A percentile compares a stretch with the other conserved stretches of the same genome.
Conservation (phyloP, 139 green algal genomes). For the Coelastrella sp. region DNA sequence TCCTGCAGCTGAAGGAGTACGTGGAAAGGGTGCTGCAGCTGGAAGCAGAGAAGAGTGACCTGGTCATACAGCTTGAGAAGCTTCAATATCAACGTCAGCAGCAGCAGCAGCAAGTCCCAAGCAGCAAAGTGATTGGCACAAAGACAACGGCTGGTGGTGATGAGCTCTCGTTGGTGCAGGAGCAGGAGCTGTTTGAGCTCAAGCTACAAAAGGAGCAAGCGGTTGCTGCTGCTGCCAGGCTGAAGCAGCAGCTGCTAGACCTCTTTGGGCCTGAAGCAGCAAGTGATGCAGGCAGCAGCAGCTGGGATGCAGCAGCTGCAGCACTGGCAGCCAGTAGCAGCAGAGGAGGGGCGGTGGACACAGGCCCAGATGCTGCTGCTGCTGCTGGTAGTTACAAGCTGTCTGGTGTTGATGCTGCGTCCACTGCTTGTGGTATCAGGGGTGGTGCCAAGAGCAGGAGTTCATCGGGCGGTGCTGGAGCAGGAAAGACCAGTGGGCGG, state of each 20-base stretch:
- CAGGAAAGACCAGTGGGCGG: constrained; percentile 32
- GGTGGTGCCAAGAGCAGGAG: not conserved
- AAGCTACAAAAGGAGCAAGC: constrained; percentile 68
- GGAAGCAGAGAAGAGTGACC: constrained; percentile 58
- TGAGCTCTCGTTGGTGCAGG: not conserved
- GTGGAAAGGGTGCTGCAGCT: constrained; percentile 53
- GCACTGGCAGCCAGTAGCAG: not conserved
- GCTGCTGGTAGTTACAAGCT: not conserved
- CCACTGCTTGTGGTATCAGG: not conserved
- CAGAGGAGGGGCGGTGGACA: not conserved
- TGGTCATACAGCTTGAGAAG: constrained; percentile 56
- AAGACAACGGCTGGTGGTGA: constrained; percentile 4
- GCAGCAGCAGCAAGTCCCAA: not conserved
- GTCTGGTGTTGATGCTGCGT: constrained; percentile 15
- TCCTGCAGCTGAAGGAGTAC: constrained; percentile 55
- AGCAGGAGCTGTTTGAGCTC: constrained; percentile 60
- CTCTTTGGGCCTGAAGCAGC: constrained; percentile 51
- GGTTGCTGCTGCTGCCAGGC: constrained; percentile 52
- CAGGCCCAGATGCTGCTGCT: not conserved
- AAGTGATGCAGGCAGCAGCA: not conserved
- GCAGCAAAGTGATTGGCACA: not conserved
- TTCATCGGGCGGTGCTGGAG: not conserved
- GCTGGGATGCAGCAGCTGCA: not conserved
- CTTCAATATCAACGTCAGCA: constrained; percentile 30
- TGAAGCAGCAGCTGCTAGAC: constrained; percentile 58